Evolutionary conservation across 306 rosid genomes (phyloP), one percentile per base, ranked within the genome.

Genomic region (Mimosa bimucronata): DNA sequence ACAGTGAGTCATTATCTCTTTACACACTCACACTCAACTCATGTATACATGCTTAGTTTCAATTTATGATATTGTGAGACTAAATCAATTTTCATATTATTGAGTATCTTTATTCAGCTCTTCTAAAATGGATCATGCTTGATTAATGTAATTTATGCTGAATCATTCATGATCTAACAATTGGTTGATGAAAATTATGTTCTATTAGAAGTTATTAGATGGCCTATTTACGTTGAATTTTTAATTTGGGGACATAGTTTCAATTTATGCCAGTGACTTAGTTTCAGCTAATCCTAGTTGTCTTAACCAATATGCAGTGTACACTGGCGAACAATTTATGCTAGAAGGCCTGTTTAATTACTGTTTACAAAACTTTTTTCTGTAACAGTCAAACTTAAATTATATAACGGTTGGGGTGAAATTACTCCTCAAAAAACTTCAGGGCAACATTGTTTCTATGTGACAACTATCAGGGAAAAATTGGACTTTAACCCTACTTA

Each of bases 1-100:
- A 95, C 97, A 8, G 97, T 95, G 85, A 84, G 92, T 88, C 40
- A 25, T 18, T 52, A 74, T 73, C 65, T 58, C 18, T 11, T 29
- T 58, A 11, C 60, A 19, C 31, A 3, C 28, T 2, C 14, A 55
- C 62, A 21, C 28, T 23, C 64, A 21, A 25, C 29, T 55, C 16
- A 53, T 58, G 38, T 34, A 25, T 5, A 12, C 16, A 60, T 60
- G 66, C 13, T 14, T n/a, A n/a, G 10, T 30, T 37, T 77, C 77
- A 31, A 15, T 72, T 80, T 7, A 55, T 7, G n/a, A 41, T 7
- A 29, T 52, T 42, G 1, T 40, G 53, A 55, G 57, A 28, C 15
- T 19, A 4, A 58, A 34, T 30, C 52, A 55, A 57, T 57, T 57
- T n/a, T 75, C 1, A 58, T 31, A 25, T 23, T 23, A 55, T 14